Evolutionary conservation across 2,329 filamentous ascomycete species (phyloP).

Genomic region (Xylariaceae sp.): DNA sequence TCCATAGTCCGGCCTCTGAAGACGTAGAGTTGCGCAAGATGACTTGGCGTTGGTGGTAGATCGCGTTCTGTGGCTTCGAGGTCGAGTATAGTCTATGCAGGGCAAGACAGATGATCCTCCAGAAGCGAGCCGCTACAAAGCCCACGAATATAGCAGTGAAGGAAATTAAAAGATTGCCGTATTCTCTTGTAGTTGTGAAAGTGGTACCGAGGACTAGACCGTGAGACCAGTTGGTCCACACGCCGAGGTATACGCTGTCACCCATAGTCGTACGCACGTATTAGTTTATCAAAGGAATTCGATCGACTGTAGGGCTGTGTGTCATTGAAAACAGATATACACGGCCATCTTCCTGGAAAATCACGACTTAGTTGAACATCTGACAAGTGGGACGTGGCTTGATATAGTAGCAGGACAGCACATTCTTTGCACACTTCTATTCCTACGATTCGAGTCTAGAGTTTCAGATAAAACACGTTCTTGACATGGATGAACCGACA

Average conservation of each 20-base stretch:
- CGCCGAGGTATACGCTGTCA: slow-evolving; percentile 9
- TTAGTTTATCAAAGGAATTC: too few species aligned
- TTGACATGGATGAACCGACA: too few species aligned
- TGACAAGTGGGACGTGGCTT: too few species aligned
- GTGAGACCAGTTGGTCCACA: slow-evolving; percentile 17
- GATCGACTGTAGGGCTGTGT: too few species aligned
- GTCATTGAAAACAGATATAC: too few species aligned
- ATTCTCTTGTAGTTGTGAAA: slow-evolving; percentile 1
- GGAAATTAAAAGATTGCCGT: slow-evolving; percentile 11
- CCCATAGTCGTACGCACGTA: background rate
- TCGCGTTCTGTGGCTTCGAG: background rate
- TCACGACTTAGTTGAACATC: too few species aligned
- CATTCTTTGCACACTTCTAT: too few species aligned
- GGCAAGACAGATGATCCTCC: slow-evolving; percentile 14
- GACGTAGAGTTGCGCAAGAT: slow-evolving; percentile 15
- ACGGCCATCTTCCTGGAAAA: too few species aligned
- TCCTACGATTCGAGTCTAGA: too few species aligned
- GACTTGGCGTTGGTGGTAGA: slow-evolving; percentile 17
- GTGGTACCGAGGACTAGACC: slow-evolving; percentile 11
- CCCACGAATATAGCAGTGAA: slow-evolving; percentile 17
- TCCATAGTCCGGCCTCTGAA: slow-evolving; percentile 5
- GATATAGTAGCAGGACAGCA: too few species aligned
- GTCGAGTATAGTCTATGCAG: slow-evolving; percentile 10
- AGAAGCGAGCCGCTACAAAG: slow-evolving; percentile 14
- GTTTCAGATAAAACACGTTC: too few species aligned